phyloP scores from a whole-genome alignment of 2,329 filamentous ascomycete species.

The Colletotrichum musae region DNA sequence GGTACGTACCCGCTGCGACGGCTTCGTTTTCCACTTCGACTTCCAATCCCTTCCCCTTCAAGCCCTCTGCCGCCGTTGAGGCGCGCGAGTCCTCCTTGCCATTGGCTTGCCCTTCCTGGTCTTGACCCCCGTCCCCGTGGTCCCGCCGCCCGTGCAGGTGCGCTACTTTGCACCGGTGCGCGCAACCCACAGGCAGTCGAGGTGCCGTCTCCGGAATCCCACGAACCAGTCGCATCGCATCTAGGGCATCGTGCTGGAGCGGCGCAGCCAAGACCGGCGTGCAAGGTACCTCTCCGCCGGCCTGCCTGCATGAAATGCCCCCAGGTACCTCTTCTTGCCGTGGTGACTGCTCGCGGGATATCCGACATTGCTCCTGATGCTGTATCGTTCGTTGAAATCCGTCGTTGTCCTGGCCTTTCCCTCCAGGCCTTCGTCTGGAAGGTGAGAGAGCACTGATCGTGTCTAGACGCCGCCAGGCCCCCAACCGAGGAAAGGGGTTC shows the following conservation, averaged over 20 bases:
- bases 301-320: conserved; percentile 14
- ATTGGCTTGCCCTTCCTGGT: background rate
- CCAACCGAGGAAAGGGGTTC: conserved; percentile 20
- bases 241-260: conserved; percentile 31
- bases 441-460: background rate
- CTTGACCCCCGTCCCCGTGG: conserved; percentile 11
- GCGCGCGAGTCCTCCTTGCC: background rate
- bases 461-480: conserved; percentile 11
- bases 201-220: conserved; percentile 37
- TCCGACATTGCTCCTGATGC: conserved; percentile 4
- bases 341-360: background rate
- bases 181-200: conserved; percentile 31
- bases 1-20: conserved; percentile 18
- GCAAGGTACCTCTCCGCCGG: conserved; percentile 28
- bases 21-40: background rate
- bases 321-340: background rate
- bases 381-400: background rate
- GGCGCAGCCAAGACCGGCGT: conserved; percentile 17
- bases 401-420: background rate
- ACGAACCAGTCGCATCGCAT: conserved; percentile 40
- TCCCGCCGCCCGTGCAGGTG: conserved; percentile 26
- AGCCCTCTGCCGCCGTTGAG: background rate
- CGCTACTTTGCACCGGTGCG: conserved; percentile 6
- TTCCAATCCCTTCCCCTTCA: too few species aligned
- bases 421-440: background rate